Evolutionary conservation across 164 flowering plant genomes (phyloP), one percentile per base, ranked within the genome.

Genomic region (Kingdonia uniflora): DNA sequence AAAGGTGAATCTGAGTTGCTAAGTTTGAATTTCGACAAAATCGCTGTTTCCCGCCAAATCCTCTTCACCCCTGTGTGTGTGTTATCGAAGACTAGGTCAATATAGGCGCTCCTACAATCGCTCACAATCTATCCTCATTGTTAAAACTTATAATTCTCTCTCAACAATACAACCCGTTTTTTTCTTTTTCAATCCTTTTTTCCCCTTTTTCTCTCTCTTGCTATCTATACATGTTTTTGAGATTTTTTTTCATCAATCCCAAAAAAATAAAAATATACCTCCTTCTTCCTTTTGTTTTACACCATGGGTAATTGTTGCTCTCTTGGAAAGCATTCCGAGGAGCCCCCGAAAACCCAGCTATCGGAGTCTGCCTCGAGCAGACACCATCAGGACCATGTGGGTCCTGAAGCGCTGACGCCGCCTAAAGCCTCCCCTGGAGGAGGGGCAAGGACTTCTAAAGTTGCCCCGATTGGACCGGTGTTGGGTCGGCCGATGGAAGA

Each of bases 281-380:
- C 51, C 24, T 45, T 52, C 19, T 8, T 2, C 14, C 26, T 39
- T 42, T 52, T 52, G 64, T 52, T 49, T 54, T 38, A 5, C 62
- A 55, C 61, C 58, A 79, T 82, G 89, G 89, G 89, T 39, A 80
- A 70, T 56, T 80, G 83, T 62, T 82, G 82, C 72, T 69, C 83
- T 54, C 66, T 56, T 5, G 72, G 68, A 21, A 5, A 46, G 14
- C 22, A 17, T 54, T 56, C 41, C 40, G 44, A 49, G 62, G 59
- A 49, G 56, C 33, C 19, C 15, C 41, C n/a, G 12, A 15, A 5
- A 13, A 33, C 17, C 44, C 62, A 21, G 33, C 48, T 6, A 4
- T 2, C 5, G 13, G 22, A 14, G 37, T 51, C 37, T 14, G 19
- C 2, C 17, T 41, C 5, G 51, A 19, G 6, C 13, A 51, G 19